Evolutionary conservation across 345 rosid genomes (phyloP).

Genomic region (Bruguiera sexangula): DNA sequence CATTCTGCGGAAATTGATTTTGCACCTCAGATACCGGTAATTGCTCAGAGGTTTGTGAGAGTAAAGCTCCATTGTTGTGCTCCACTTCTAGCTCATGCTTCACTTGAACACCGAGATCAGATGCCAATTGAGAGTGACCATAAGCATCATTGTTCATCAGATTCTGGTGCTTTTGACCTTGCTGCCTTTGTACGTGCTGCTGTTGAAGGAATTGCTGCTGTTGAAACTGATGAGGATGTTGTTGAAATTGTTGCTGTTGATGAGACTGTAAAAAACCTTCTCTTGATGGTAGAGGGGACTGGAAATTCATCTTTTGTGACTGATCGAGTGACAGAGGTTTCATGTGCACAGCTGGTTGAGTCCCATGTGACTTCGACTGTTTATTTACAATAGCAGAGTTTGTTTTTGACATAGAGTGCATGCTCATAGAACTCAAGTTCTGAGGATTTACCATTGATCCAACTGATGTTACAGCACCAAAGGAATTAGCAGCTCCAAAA

Average conservation of each 20-base stretch:
- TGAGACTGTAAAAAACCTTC: constrained; percentile 51
- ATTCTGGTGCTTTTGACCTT: constrained; percentile 57
- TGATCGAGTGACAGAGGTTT: constrained; percentile 44
- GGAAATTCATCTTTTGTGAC: constrained; percentile 53
- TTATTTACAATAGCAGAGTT: constrained; percentile 46
- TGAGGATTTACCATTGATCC: constrained; percentile 54
- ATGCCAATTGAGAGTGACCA: constrained; percentile 51
- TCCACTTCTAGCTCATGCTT: constrained; percentile 69
- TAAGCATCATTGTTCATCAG: constrained; percentile 44
- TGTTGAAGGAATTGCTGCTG: constrained; percentile 57
- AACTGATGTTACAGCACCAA: constrained; percentile 46
- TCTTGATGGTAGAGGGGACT: constrained; percentile 43
- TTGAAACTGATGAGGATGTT: constrained; percentile 51
- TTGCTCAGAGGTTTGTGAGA: constrained; percentile 55
- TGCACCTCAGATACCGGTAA: constrained; percentile 59
- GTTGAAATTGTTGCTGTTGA: constrained; percentile 66
- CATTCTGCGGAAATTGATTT: constrained; percentile 63
- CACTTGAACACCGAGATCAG: constrained; percentile 49
- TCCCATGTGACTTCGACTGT: constrained; percentile 47
- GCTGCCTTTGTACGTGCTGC: constrained; percentile 55
- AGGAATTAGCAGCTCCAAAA: constrained; percentile 58
- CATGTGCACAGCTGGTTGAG: constrained; percentile 42
- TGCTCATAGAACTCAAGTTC: constrained; percentile 41
- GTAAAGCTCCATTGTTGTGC: constrained; percentile 44
- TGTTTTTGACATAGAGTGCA: constrained; percentile 58